Conservation (phyloP, 2,329 filamentous ascomycete genomes). For the Bipolaris victoriae region DNA sequence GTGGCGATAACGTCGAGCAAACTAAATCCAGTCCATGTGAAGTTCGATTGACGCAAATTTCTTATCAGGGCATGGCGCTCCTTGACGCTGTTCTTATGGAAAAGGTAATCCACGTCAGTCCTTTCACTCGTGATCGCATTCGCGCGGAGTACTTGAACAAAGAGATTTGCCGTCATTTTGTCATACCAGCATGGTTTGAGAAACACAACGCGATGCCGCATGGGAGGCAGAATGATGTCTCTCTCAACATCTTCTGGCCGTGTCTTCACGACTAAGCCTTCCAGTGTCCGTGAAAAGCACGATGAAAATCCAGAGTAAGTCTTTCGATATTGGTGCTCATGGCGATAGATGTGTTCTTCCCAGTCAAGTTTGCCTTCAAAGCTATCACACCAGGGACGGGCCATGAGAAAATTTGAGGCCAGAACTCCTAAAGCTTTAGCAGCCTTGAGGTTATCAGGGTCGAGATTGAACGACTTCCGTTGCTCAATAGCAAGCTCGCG, state of each 20-base stretch:
- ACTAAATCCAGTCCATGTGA: slow-evolving; percentile 82
- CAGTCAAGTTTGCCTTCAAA: slow-evolving; percentile 71
- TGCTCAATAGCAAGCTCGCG: slow-evolving; percentile 47
- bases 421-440: slow-evolving; percentile 69
- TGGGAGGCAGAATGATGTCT: slow-evolving; percentile 69
- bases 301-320: slow-evolving; percentile 62
- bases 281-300: slow-evolving; percentile 72
- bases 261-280: slow-evolving; percentile 82
- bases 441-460: slow-evolving; percentile 49
- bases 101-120: slow-evolving; percentile 84
- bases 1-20: slow-evolving; percentile 66
- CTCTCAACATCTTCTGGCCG: slow-evolving; percentile 70
- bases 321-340: slow-evolving; percentile 56
- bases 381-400: slow-evolving; percentile 77
- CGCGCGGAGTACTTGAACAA: slow-evolving; percentile 80
- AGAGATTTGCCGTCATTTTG: slow-evolving; percentile 80
- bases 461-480: slow-evolving; percentile 48
- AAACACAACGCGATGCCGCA: slow-evolving; percentile 73
- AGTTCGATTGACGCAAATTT: slow-evolving; percentile 82
- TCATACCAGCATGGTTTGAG: slow-evolving; percentile 86
- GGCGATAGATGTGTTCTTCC: slow-evolving; percentile 70
- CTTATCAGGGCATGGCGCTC: slow-evolving; percentile 71
- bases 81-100: slow-evolving; percentile 75
- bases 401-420: slow-evolving; percentile 72
- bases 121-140: slow-evolving; percentile 90